Base-by-base conservation (phyloP, 768 basidiomycete species). In the Stropharia rugosoannulata region DNA sequence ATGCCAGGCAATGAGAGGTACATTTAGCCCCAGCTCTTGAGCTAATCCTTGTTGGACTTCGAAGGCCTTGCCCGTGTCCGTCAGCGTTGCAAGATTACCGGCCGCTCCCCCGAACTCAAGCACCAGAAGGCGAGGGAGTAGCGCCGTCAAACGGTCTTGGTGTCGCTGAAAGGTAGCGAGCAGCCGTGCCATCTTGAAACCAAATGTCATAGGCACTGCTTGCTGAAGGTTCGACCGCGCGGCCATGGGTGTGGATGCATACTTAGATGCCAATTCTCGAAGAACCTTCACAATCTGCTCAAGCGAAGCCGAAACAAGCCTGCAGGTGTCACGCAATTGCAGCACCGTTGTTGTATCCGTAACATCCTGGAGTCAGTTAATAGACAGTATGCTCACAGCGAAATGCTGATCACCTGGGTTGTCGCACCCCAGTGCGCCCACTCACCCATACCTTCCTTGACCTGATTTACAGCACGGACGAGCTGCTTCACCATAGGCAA, bases 391-490 rank as follows among this genome's bases (percentile, higher is more conserved):
- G 4, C 16, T 35, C 25, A 50, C 15, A 19, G 27, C 32, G 41
- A 43, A n/a, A 25, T 43, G 41, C 29, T 36, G 55, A 62, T 49
- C 43, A 76, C 79, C 70, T 80, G 79, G 15, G 78, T 80, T 3
- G 78, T 79, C 4, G 77, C 75, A 29, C 78, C 79, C 64, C 76
- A 80, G 59, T 80, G 79, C 15, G 67, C 68, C 75, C 78, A 78
- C 62, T 78, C 79, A 35, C 79, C 79, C 7, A 76, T 58, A 19
- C 75, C 71, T 43, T 59, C 59, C 47, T 63, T 56, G 10, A 57
- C 56, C 19, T 58, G 50, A 49, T 76, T 79, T 16, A 73, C 75
- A 47, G 64, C 55, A 11, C 62, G 68, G 2, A 79, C 77, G 25
- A 80, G 64, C 44, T 79, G 77, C 55, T 72, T 75, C 15, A 79